phyloP scores from a whole-genome alignment of 2,329 filamentous ascomycete genomes.

The Apiospora sp. region DNA sequence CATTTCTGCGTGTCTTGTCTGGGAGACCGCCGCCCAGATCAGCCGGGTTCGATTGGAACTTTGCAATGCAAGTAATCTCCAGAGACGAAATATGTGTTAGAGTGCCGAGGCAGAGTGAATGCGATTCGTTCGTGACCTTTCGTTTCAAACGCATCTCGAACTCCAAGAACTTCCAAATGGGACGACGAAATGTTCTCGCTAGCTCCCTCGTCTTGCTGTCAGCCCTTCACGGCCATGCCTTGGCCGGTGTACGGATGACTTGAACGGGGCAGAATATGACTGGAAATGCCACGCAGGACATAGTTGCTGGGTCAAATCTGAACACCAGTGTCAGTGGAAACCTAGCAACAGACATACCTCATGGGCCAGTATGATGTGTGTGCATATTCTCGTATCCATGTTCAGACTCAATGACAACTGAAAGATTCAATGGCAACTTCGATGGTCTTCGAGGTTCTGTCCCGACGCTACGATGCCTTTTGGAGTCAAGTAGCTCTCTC shows the following conservation, averaged over 20 bases:
- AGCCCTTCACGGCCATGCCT: background rate
- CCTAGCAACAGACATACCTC: constrained; percentile 43
- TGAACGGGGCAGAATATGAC: constrained; percentile 40
- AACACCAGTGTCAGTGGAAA: constrained; percentile 48
- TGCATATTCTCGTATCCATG: background rate
- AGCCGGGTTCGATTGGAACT: too few relatives aligned
- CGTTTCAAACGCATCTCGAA: background rate
- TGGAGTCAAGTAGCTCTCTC: constrained; percentile 41
- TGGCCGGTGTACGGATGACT: constrained; percentile 29
- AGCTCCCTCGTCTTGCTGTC: background rate
- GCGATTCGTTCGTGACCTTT: background rate
- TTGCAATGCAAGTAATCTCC: background rate
- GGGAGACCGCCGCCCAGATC: background rate
- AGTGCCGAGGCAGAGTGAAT: background rate
- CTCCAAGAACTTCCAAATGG: background rate
- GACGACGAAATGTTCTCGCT: background rate
- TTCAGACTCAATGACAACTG: background rate
- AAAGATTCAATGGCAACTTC: constrained; percentile 31
- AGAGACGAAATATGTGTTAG: background rate
- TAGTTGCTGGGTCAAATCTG: constrained; percentile 42
- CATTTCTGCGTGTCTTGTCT: background rate
- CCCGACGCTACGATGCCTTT: constrained; percentile 45
- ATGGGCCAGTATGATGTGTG: constrained; percentile 41
- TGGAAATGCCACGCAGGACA: constrained; percentile 45
- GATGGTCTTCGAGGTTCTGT: constrained; percentile 47